Evolutionary conservation across 345 rosid genomes (phyloP).

Genomic region (Melastoma malabathricum): DNA sequence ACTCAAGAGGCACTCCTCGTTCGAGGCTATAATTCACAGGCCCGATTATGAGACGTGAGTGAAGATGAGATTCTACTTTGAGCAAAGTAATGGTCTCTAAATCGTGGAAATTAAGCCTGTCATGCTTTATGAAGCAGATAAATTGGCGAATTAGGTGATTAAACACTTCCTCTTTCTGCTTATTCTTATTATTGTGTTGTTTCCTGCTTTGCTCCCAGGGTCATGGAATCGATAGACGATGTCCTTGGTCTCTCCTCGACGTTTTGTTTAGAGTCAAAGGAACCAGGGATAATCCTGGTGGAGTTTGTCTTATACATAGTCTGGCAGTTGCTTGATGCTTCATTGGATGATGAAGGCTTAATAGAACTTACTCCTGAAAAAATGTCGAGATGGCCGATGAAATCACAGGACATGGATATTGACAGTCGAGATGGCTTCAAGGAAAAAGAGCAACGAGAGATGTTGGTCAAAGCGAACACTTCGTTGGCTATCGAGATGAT

Average conservation of each 20-base stretch:
- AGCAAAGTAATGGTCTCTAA: no score
- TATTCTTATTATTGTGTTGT: background rate
- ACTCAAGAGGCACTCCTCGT: conserved; percentile 61
- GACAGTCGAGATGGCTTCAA: conserved; percentile 36
- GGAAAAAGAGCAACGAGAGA: conserved; percentile 39
- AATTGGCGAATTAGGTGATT: background rate
- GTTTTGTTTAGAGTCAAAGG: conserved; percentile 42
- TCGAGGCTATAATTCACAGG: conserved; percentile 26
- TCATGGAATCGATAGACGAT: conserved; percentile 64
- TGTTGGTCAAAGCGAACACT: conserved; percentile 48
- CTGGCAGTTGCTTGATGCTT: conserved; percentile 90
- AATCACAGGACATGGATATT: conserved; percentile 46
- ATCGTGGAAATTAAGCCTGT: no score
- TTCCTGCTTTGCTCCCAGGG: conserved; percentile 30
- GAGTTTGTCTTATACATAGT: conserved; percentile 63
- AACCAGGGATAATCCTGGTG: conserved; percentile 60
- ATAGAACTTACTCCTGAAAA: conserved; percentile 51
- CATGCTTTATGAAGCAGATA: no score
- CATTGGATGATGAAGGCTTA: conserved; percentile 82
- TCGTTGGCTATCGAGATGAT: conserved; percentile 64
- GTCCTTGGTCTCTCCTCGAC: conserved; percentile 63
- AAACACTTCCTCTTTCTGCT: no score
- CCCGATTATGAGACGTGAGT: conserved; percentile 44
- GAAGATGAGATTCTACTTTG: background rate
- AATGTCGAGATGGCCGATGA: conserved; percentile 45